Percentiles rank a stretch among this genome's conserved stretches.
phyloP scores from a whole-genome alignment of 768 basidiomycete genomes.

The Russula earlei region DNA sequence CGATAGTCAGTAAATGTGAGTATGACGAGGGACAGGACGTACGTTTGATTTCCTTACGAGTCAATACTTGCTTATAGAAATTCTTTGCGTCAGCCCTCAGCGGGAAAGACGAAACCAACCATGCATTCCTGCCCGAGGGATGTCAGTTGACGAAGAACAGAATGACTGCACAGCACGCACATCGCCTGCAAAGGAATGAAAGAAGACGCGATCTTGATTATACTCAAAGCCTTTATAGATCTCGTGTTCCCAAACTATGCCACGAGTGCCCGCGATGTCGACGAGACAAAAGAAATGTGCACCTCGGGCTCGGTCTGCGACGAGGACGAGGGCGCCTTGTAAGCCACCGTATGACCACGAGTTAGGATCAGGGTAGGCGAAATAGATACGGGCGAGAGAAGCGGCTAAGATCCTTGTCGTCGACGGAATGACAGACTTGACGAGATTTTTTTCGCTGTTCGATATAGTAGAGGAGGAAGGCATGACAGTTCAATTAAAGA shows the following conservation, averaged over 20 bases:
- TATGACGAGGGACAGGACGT: slow-evolving; percentile 4
- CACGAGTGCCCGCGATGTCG: slow-evolving; percentile 74
- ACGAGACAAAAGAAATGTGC: slow-evolving; percentile 66
- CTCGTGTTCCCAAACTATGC: slow-evolving; percentile 90
- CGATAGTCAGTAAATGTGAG: background rate
- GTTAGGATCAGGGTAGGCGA: slow-evolving; percentile 65
- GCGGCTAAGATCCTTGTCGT: slow-evolving; percentile 66
- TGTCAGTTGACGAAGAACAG: background rate
- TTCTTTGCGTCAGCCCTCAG: slow-evolving; percentile 76
- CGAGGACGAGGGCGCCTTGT: slow-evolving; percentile 76
- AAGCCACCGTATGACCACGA: slow-evolving; percentile 85
- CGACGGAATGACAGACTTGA: slow-evolving; percentile 52
- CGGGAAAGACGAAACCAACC: slow-evolving; percentile 85
- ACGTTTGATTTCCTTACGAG: slow-evolving; percentile 48
- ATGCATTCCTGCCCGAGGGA: slow-evolving; percentile 57
- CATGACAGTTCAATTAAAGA: slow-evolving; percentile 36
- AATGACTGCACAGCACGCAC: slow-evolving; percentile 43
- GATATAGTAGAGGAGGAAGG: slow-evolving; percentile 62
- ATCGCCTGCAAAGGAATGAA: slow-evolving; percentile 88
- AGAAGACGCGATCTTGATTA: slow-evolving; percentile 76
- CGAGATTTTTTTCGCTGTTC: slow-evolving; percentile 65
- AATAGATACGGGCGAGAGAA: slow-evolving; percentile 83
- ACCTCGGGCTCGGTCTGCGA: slow-evolving; percentile 47
- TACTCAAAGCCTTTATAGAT: slow-evolving; percentile 77
- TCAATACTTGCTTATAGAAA: slow-evolving; percentile 77